Evolutionary conservation across 352 stramenopile genomes (phyloP).

Genomic region (Phytophthora citricola): DNA sequence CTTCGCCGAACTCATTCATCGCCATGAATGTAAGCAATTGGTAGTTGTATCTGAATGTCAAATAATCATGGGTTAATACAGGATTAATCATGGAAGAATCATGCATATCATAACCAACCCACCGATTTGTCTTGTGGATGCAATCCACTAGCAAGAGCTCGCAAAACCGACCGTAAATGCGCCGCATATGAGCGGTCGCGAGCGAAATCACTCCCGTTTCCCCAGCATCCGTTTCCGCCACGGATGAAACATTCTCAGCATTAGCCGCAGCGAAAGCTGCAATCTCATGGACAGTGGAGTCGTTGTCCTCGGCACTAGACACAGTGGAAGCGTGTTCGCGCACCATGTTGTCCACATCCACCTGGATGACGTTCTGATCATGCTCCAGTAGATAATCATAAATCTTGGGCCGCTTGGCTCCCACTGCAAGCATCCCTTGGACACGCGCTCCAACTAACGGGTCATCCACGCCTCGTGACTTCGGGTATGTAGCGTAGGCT

Average conservation of each 20-base stretch:
- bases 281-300: constrained; percentile 2
- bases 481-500: constrained; percentile 5
- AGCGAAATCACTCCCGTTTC: constrained; percentile 20
- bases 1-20: not conserved
- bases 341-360: constrained; percentile 25
- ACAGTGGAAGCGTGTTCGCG: not conserved
- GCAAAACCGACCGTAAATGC: constrained; percentile 15
- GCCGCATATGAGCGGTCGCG: constrained; percentile 6
- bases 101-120: not conserved
- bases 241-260: not conserved
- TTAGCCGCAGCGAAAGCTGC: constrained; percentile 1
- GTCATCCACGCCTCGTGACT: constrained; percentile 2
- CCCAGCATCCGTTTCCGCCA: not conserved
- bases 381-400: constrained; percentile 26
- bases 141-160: constrained; percentile 19
- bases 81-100: not conserved
- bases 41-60: constrained; percentile 32
- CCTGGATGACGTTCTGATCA: constrained; percentile 31
- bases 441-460: not conserved
- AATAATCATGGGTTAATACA: not conserved
- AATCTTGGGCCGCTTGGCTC: constrained; percentile 4
- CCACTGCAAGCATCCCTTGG: constrained; percentile 21
- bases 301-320: constrained; percentile 2
- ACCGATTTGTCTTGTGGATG: constrained; percentile 28
- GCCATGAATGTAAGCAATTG: constrained; percentile 3